Conservation (phyloP, 2,329 filamentous ascomycete species). For the Hirsutella rhossiliensis region DNA sequence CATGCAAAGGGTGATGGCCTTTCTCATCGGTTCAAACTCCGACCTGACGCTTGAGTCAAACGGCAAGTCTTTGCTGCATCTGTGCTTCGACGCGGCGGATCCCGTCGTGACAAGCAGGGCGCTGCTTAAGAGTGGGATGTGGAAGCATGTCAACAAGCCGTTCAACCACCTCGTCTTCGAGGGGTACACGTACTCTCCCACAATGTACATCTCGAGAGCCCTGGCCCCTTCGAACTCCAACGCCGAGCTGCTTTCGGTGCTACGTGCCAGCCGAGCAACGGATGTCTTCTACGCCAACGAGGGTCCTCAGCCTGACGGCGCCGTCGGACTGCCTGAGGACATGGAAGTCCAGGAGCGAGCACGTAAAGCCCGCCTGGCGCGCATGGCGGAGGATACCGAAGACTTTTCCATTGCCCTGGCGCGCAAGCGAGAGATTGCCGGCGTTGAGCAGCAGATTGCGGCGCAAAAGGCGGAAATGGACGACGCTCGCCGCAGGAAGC, state of each 20-base stretch:
- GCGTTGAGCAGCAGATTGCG: conserved; percentile 37
- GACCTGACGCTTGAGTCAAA: conserved; percentile 43
- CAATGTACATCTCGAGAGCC: conserved; percentile 45
- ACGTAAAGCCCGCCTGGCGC: conserved; percentile 32
- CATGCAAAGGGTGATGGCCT: conserved; percentile 44
- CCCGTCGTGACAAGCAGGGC: conserved; percentile 42
- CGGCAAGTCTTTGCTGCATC: conserved; percentile 45
- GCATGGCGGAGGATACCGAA: conserved; percentile 32
- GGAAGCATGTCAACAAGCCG: conserved; percentile 50
- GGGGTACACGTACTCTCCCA: conserved; percentile 48
- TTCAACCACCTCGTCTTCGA: conserved; percentile 42
- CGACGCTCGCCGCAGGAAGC: conserved; percentile 33
- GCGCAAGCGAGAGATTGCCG: conserved; percentile 38
- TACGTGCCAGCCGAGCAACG: conserved; percentile 37
- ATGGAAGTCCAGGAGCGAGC: conserved; percentile 37
- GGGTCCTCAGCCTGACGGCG: conserved; percentile 40
- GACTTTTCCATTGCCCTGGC: conserved; percentile 36
- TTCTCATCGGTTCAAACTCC: conserved; percentile 43
- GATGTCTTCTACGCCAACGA: conserved; percentile 43
- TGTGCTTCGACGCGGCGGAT: conserved; percentile 46
- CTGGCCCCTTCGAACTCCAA: conserved; percentile 25
- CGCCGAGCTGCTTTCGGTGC: conserved; percentile 31
- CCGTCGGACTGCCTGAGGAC: conserved; percentile 37
- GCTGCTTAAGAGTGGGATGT: conserved; percentile 51
- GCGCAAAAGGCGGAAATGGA: conserved; percentile 37